phyloP scores from a whole-genome alignment of 2,329 filamentous ascomycete genomes.

The Sphaerostilbella broomeana region DNA sequence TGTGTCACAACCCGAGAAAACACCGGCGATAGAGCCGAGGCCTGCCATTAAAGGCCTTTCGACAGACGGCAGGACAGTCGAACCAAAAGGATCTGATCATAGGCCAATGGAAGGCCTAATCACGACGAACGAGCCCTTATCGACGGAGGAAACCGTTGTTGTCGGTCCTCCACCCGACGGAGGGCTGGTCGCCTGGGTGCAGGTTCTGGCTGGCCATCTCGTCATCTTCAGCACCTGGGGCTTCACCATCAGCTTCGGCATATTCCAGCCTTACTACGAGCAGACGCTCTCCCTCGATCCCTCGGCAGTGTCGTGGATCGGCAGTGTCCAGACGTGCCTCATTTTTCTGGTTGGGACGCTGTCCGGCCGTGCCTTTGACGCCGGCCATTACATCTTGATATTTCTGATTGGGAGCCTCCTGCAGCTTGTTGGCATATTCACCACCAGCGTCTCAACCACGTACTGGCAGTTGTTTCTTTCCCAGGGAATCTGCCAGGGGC shows the following conservation, averaged over 20 bases:
- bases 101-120: too few species aligned
- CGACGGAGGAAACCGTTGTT: neutral
- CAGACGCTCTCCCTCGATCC: conserved; percentile 24
- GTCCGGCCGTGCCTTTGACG: conserved; percentile 36
- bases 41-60: too few species aligned
- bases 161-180: conserved; percentile 28
- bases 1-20: too few species aligned
- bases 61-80: too few species aligned
- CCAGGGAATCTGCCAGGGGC: conserved; percentile 51
- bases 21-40: too few species aligned
- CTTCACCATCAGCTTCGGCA: conserved; percentile 33
- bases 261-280: conserved; percentile 35
- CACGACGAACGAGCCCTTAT: too few species aligned
- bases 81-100: too few species aligned
- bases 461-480: conserved; percentile 45
- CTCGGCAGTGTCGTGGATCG: conserved; percentile 42
- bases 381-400: conserved; percentile 31
- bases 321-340: conserved; percentile 40
- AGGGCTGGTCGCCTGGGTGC: conserved; percentile 31
- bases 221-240: conserved; percentile 35
- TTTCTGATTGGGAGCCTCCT: conserved; percentile 33
- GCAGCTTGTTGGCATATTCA: conserved; percentile 40
- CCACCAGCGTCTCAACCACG: conserved; percentile 34
- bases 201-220: conserved; percentile 32
- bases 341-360: conserved; percentile 35